Percentiles rank a stretch among this genome's conserved stretches.
phyloP scores from a whole-genome alignment of 2,329 filamentous ascomycete genomes.

The Cladosporium sp. region DNA sequence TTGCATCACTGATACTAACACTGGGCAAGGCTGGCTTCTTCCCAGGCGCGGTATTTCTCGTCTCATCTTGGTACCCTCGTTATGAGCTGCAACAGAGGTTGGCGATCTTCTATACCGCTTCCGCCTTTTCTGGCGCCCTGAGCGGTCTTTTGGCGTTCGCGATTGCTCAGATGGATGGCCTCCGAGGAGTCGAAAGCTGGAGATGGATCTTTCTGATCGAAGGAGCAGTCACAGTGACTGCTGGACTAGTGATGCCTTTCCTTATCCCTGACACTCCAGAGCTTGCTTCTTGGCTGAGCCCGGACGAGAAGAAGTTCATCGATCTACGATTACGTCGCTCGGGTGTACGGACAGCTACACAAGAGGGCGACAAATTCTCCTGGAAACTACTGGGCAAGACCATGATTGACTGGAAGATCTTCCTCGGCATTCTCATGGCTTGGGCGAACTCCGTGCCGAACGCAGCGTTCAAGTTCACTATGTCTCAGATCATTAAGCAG shows the following conservation, averaged over 20 bases:
- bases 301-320: conserved; percentile 67
- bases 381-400: conserved; percentile 42
- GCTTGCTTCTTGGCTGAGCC: conserved; percentile 60
- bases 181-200: conserved; percentile 37
- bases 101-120: conserved; percentile 28
- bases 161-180: conserved; percentile 41
- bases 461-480: conserved; percentile 41
- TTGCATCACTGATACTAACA: neutral
- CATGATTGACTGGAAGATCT: conserved; percentile 27
- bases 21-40: conserved; percentile 2
- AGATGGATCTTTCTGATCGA: conserved; percentile 30
- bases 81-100: conserved; percentile 41
- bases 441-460: conserved; percentile 31
- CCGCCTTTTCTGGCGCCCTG: conserved; percentile 28
- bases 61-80: conserved; percentile 27
- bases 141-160: conserved; percentile 30
- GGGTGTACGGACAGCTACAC: conserved; percentile 36
- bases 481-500: conserved; percentile 54
- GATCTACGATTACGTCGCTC: conserved; percentile 63
- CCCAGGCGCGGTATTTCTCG: conserved; percentile 12
- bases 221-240: conserved; percentile 34
- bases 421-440: conserved; percentile 22
- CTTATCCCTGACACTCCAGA: conserved; percentile 54
- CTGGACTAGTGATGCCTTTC: conserved; percentile 54
- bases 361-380: conserved; percentile 34